Evolutionary conservation across 1,284 basidiomycete species (phyloP).

Genomic region (Acaromyces ingoldii): DNA sequence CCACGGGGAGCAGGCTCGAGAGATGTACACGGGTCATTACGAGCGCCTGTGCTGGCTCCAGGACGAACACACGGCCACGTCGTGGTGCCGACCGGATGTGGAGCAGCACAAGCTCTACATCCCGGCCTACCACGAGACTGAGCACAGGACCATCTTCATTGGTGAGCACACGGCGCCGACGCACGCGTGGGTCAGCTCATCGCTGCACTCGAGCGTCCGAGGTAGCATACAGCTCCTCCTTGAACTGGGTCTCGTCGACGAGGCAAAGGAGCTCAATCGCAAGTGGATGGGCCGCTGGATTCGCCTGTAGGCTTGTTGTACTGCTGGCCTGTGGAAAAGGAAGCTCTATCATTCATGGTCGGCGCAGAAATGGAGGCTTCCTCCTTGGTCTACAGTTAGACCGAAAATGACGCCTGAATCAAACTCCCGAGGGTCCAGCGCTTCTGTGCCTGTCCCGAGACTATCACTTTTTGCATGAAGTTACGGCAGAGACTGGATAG

Average conservation of each 20-base stretch:
- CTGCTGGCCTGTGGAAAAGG: too few species aligned
- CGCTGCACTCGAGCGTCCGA: conserved; percentile 26
- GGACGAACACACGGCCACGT: conserved; percentile 22
- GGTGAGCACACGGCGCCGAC: conserved; percentile 35
- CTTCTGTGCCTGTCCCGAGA: too few species aligned
- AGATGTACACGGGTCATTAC: conserved; percentile 29
- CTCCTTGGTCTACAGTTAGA: too few species aligned
- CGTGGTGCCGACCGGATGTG: conserved; percentile 28
- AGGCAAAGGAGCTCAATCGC: conserved; percentile 26
- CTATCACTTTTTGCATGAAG: too few species aligned
- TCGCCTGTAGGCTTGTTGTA: neutral
- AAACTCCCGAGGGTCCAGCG: too few species aligned
- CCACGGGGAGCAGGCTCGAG: conserved; percentile 28
- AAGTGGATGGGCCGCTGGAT: conserved; percentile 7
- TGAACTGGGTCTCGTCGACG: conserved; percentile 35
- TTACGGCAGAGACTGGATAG: too few species aligned
- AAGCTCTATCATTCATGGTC: too few species aligned
- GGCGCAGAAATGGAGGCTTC: too few species aligned
- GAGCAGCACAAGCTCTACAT: conserved; percentile 35
- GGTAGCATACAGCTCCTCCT: conserved; percentile 32
- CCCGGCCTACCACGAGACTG: conserved; percentile 33
- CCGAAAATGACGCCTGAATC: too few species aligned
- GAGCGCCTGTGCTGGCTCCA: conserved; percentile 28
- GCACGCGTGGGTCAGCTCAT: conserved; percentile 34
- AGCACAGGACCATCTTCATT: conserved; percentile 30